Base-by-base conservation (phyloP, 176 grass and related monocot genomes). In the Oryza punctata region DNA sequence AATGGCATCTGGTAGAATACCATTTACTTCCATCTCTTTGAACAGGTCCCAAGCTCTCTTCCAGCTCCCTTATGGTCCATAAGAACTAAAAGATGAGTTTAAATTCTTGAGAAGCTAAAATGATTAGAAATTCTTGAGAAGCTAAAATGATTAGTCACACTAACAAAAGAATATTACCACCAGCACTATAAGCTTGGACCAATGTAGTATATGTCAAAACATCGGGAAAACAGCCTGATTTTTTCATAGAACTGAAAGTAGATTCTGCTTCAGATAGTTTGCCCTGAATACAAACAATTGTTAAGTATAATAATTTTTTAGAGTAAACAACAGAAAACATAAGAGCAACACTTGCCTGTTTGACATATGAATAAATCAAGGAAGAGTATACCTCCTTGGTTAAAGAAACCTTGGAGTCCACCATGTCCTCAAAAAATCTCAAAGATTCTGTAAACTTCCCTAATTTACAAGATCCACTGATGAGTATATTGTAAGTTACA, bases 181-280 rank as follows among this genome's bases (percentile, higher is more conserved):
- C 81, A 75, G 83, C 73, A 74, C 30, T 84, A 85, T 93, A 94
- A 74, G 90, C 86, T 88, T 95, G 87, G 77, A 98, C 85, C 89
- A 98, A 89, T 72, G 92, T 69, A 63, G 92, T 98, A 80, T 95
- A 98, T 86, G 92, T 98, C 86, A 98, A 84, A 87, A 98, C 90
- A 98, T 98, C 95, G 88, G 86, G 95, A 40, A 67, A 81, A 30
- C 92, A 98, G 15, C 82, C 89, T 26, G 85, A 85, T 44, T 86
- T 64, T 88, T 92, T 93, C 91, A 98, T 94, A 84, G 80, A 84
- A 88, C 21, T 75, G 69, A 98, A 98, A 85, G 80, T 91, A 63
- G 79, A 93, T 87, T 94, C 89, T 73, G 92, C 91, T 87, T 95
- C 89, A 77, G 44, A 71, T 85, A 95, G 75, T 78, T 95, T 90